Evolutionary conservation across 257 asterid species (phyloP).

Genomic region (Solanum medicagineum): DNA sequence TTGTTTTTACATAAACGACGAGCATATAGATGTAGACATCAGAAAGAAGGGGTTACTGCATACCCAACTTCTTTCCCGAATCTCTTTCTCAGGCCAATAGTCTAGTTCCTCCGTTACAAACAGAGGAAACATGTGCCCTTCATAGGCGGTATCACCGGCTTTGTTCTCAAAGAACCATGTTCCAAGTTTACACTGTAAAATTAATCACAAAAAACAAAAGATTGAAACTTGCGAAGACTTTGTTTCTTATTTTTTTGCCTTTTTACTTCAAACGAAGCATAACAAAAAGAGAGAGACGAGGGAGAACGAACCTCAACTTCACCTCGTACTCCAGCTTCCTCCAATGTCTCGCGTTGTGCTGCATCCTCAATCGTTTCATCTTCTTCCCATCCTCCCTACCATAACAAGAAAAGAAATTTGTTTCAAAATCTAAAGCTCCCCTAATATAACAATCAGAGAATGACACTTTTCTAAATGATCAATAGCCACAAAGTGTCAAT

Average conservation of each 20-base stretch:
- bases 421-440: too few species aligned
- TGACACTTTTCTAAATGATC: too few species aligned
- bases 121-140: conserved; percentile 69
- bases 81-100: conserved; percentile 81
- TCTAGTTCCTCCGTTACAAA: conserved; percentile 70
- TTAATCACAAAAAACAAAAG: neutral
- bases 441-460: too few species aligned
- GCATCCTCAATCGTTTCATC: conserved; percentile 69
- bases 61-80: conserved; percentile 81
- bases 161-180: conserved; percentile 65
- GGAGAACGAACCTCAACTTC: conserved; percentile 53
- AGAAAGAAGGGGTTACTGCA: neutral
- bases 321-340: conserved; percentile 95
- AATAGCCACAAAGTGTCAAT: too few species aligned
- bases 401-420: too few species aligned
- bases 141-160: conserved; percentile 29
- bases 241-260: neutral
- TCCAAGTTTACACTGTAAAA: conserved; percentile 47
- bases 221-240: neutral
- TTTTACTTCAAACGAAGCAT: neutral
- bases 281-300: neutral
- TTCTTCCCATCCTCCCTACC: neutral
- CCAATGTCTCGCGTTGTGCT: conserved; percentile 74
- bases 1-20: neutral
- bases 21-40: too few species aligned